These are phyloP conservation scores for Cyclocybe aegerita DNA, from an alignment of 768 basidiomycete species.

Conservation along the genomic window DNA sequence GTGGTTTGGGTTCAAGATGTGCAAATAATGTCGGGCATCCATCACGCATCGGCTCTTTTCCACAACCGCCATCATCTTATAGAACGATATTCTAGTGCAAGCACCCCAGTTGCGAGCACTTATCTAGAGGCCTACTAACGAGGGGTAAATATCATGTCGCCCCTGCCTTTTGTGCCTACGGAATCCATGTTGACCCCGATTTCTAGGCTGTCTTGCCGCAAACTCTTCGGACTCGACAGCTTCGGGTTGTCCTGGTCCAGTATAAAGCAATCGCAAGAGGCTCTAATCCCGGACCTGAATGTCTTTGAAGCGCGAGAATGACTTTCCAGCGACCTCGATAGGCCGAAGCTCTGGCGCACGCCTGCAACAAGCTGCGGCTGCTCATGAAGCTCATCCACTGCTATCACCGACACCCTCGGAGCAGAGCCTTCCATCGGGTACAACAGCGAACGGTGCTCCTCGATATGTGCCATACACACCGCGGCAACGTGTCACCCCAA, in stretches of 20 bases:
- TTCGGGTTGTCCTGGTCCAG: neutral
- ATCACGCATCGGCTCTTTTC: neutral
- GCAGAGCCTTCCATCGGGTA: slow-evolving; percentile 13
- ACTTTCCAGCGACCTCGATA: slow-evolving; percentile 56
- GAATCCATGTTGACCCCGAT: no score
- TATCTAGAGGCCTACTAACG: neutral
- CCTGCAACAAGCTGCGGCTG: slow-evolving; percentile 37
- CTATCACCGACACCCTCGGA: slow-evolving; percentile 43
- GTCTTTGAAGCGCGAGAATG: slow-evolving; percentile 30
- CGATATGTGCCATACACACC: slow-evolving; percentile 81
- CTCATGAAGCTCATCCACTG: slow-evolving; percentile 70
- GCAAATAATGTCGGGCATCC: neutral
- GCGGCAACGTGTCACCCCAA: slow-evolving; percentile 52
- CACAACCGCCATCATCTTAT: neutral
- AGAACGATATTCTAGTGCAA: neutral
- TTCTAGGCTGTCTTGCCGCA: no score
- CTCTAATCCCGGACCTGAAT: slow-evolving; percentile 16
- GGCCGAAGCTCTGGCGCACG: slow-evolving; percentile 46
- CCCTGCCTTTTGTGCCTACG: no score
- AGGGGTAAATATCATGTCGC: neutral
- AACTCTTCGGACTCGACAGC: neutral
- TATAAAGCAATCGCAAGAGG: neutral
- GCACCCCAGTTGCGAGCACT: neutral
- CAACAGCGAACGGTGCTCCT: slow-evolving; percentile 25
- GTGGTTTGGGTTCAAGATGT: slow-evolving; percentile 1